Conservation (phyloP, 2,329 filamentous ascomycete genomes). For the Monosporascus sp. region DNA sequence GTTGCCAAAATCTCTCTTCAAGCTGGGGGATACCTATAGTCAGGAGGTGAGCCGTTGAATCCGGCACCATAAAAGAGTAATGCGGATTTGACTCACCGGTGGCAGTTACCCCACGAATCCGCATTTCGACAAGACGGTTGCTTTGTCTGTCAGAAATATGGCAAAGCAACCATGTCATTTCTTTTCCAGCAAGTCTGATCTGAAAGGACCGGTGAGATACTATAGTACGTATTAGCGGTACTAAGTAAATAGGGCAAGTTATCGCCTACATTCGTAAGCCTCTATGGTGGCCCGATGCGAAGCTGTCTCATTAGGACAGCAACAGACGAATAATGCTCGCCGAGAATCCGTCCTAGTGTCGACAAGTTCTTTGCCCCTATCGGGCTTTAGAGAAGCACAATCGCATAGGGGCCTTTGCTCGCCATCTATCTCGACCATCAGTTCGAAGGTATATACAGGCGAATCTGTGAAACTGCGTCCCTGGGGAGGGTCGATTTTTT, state of each 20-base stretch:
- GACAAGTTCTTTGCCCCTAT: too few relatives aligned
- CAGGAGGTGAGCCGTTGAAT: too few relatives aligned
- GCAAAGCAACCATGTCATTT: conserved; percentile 8
- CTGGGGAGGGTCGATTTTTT: too few relatives aligned
- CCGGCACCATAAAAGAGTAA: too few relatives aligned
- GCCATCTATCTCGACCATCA: too few relatives aligned
- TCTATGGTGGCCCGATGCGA: conserved; percentile 6
- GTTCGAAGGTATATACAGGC: too few relatives aligned
- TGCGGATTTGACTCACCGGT: conserved; percentile 1
- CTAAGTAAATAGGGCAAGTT: too few relatives aligned
- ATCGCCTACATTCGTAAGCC: conserved; percentile 6
- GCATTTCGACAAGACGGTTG: conserved; percentile 10
- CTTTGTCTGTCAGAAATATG: conserved; percentile 6
- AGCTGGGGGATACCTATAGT: conserved; percentile 4
- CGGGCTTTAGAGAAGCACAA: too few relatives aligned
- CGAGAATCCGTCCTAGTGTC: too few relatives aligned
- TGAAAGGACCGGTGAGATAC: conserved; percentile 12
- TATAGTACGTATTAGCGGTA: background rate
- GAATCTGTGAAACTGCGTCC: too few relatives aligned
- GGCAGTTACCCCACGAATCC: conserved; percentile 6
- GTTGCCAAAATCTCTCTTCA: conserved; percentile 8
- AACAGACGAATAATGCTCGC: conserved; percentile 3
- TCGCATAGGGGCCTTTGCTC: too few relatives aligned
- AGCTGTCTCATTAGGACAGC: background rate
- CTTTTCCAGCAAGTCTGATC: conserved; percentile 6